Evolutionary conservation across 2,329 filamentous ascomycete genomes (phyloP).

Genomic region (Biscogniauxia marginata): DNA sequence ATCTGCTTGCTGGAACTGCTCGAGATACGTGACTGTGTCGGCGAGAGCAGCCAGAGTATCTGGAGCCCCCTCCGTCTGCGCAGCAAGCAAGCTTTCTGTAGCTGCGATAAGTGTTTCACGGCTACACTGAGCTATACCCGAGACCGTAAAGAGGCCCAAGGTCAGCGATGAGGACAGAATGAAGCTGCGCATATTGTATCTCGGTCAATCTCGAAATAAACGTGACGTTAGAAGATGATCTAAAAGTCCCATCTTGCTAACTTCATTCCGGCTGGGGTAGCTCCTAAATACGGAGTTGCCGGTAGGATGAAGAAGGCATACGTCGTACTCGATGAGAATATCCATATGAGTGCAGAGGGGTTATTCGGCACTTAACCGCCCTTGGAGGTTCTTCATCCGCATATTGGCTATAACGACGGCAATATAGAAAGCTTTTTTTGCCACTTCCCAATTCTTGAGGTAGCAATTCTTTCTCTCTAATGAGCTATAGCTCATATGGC

Average conservation of each 20-base stretch:
- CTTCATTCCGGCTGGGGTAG: neutral
- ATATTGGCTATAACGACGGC: conserved; percentile 2
- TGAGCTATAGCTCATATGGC: neutral
- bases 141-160: conserved; percentile 18
- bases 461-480: neutral
- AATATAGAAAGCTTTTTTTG: conserved; percentile 9
- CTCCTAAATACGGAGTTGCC: conserved; percentile 18
- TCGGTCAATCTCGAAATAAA: no score
- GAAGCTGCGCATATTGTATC: conserved; percentile 21
- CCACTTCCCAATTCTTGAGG: neutral
- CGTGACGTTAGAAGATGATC: neutral
- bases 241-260: neutral
- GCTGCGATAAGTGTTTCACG: conserved; percentile 26
- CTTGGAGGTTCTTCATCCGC: conserved; percentile 22
- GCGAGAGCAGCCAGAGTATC: conserved; percentile 17
- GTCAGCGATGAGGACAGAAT: conserved; percentile 11
- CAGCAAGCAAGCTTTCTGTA: conserved; percentile 26
- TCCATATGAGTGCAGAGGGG: conserved; percentile 29
- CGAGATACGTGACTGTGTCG: conserved; percentile 28
- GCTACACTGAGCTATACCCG: conserved; percentile 23
- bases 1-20: conserved; percentile 34
- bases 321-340: conserved; percentile 29
- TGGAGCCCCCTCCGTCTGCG: conserved; percentile 24
- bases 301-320: conserved; percentile 18
- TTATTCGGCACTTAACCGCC: conserved; percentile 26